A percentile compares a stretch with the other conserved stretches of the same genome.
Evolutionary conservation across 164 flowering plant species (phyloP).

Genomic region (Liriodendron chinense): DNA sequence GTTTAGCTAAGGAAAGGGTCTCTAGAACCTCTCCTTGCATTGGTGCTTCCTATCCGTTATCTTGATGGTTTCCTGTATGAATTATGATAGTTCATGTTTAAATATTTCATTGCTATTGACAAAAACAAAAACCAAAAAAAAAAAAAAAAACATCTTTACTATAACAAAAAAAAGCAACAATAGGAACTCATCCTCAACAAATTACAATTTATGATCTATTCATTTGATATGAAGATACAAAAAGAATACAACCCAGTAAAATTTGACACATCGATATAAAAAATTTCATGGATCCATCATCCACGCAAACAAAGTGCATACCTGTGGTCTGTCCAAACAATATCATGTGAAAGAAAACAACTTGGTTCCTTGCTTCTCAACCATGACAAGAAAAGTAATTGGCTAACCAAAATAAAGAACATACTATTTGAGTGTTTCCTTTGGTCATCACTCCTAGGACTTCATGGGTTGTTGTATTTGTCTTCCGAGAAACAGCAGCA

Average conservation of each 20-base stretch:
- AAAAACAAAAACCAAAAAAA: no score
- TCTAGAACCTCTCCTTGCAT: background rate
- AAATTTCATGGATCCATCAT: no score
- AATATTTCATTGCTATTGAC: no score
- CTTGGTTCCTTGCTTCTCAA: background rate
- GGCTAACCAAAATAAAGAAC: constrained; percentile 23
- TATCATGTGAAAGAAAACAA: constrained; percentile 1
- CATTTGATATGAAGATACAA: no score
- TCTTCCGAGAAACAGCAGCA: constrained; percentile 96
- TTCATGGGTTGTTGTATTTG: constrained; percentile 93
- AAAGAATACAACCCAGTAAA: no score
- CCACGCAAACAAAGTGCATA: no score
- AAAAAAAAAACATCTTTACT: no score
- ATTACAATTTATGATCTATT: no score
- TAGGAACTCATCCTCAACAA: no score
- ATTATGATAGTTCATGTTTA: background rate
- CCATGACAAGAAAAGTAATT: background rate
- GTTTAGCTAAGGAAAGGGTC: background rate
- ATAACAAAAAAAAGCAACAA: no score
- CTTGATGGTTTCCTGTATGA: background rate
- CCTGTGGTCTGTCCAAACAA: background rate
- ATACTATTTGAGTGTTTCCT: constrained; percentile 89
- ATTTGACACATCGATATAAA: no score
- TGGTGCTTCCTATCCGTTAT: background rate
- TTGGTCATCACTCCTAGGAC: constrained; percentile 88